Base-by-base conservation (phyloP, 169 alveolate genomes). In the Eimeria zaria region DNA sequence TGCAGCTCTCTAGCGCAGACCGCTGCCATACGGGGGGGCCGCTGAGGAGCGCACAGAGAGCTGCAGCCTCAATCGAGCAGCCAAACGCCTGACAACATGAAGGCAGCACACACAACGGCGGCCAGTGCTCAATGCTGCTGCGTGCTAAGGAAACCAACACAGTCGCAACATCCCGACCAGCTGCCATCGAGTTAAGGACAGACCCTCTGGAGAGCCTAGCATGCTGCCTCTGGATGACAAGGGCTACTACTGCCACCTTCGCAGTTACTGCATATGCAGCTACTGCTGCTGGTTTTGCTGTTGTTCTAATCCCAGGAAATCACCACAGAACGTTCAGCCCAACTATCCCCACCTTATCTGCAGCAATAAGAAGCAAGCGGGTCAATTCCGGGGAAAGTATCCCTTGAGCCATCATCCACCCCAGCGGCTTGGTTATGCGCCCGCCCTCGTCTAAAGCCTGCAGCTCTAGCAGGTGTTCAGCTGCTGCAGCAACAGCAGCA, bases 21-120 rank as follows among this genome's bases (percentile, higher is more conserved):
- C 78, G 78, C 83, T 55, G 93, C 93, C 93, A 85, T 67, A 85
- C 81, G 36, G 93, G 93, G 30, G 93, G 93, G 44, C 93, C 93
- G 81, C 93, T 60, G 64, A 85, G 93, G 22, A 85, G 93, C 24
- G 93, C 93, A 46, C 93, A 85, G 64, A 85, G 30, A 2, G 93
- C 93, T 41, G 93, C 64, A 22, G 93, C 93, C 80, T 85, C 93
- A 33, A 60, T n/a, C 44, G 93, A 85, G 60, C 93, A 85, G 41
- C 93, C 93, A 62, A 85, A 85, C 64, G 93, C 93, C 93, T 85
- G 81, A 62, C 44, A 53, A 27, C 67, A 46, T 69, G 67, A 62
- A 58, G 36, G 44, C 78, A 85, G 33, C 71, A 18, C 53, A 51
- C 11, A 20, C 33, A 53, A 81, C 62, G 18, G 60, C 62, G 20